Base-by-base conservation (phyloP, 345 rosid species). In the Gossypium australe region DNA sequence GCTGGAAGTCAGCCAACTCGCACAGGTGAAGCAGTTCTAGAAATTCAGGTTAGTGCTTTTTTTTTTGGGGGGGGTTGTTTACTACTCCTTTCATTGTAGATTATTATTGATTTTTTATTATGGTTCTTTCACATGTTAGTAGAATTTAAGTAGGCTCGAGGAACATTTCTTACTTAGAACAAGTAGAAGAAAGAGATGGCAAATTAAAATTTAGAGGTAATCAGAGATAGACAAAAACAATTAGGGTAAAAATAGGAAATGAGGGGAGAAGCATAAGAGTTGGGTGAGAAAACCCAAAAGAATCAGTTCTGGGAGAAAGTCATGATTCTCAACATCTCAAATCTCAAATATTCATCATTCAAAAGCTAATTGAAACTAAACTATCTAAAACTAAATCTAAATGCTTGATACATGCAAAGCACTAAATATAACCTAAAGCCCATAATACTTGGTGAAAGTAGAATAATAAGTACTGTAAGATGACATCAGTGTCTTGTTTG, bases 1-100 rank as follows among this genome's bases (percentile, higher is more conserved):
- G 90, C 99, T 83, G 99, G 99, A 78, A 91, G 97, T 85, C 98
- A 95, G 86, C 97, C 99, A 62, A 92, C 99, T 49, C 93, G 99
- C 74, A 95, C 96, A 24, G 99, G 99, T 70, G 96, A 91, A 87
- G 97, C 98, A 53, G 98, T 95, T 82, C 85, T 95, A 81, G 99
- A 95, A 9, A 87, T 95, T 82, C 99, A 95, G 99, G 99, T 91
- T 82, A 74, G 83, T 72, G 66, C 72, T 79, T 78, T 76, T 58
- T 56, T 64, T 64, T 64, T 64, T 0, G 68, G 18, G 22, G 7
- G 16, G 17, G 14, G 16, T 72, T 55, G 13, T 65, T 59, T 65
- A 51, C 10, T 29, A 9, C 27, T 44, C 71, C 51, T 16, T 38
- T 25, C 11, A 56, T 53, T 52, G 17, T n/a, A 4, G n/a, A 38